These are phyloP conservation scores for Biscutella laevigata DNA, from an alignment of 441 rosid genomes.

Conservation along the genomic window DNA sequence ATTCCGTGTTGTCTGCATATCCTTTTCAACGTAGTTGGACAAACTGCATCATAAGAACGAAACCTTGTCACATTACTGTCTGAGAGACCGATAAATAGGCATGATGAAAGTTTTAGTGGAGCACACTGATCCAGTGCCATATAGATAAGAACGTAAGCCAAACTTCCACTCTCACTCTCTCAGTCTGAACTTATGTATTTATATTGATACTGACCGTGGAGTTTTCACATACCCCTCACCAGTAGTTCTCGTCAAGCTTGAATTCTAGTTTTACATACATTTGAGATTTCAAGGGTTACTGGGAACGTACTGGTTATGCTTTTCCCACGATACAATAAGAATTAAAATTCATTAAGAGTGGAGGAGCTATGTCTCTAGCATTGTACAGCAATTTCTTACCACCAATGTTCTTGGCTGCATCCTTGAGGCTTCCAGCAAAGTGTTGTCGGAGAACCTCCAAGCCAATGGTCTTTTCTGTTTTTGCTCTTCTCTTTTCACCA, in stretches of 20 bases:
- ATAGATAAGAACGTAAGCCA: not conserved
- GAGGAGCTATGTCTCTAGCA: constrained; percentile 13
- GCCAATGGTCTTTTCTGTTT: constrained; percentile 64
- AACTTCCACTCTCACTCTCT: not conserved
- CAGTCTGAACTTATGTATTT: not conserved
- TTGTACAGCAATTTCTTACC: constrained; percentile 38
- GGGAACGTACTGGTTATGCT: constrained; percentile 11
- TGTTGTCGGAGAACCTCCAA: constrained; percentile 67
- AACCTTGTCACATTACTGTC: constrained; percentile 9
- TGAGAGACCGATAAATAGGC: not conserved
- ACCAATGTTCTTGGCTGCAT: constrained; percentile 84
- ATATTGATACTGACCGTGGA: not conserved
- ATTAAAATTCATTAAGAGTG: constrained; percentile 1
- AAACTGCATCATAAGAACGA: constrained; percentile 47
- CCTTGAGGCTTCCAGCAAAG: constrained; percentile 85
- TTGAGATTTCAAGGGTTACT: not conserved
- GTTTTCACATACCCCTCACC: not conserved
- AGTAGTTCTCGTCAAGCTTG: too few species aligned
- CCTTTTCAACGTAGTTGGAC: constrained; percentile 83
- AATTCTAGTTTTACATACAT: constrained; percentile 1
- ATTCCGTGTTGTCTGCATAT: constrained; percentile 90
- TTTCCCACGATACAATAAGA: constrained; percentile 11
- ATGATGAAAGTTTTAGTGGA: not conserved
- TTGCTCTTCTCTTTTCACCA: constrained; percentile 53
- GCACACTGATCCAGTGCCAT: constrained; percentile 1